Conservation (phyloP, 2,329 filamentous ascomycete genomes). For the Aspergillus fijiensis region DNA sequence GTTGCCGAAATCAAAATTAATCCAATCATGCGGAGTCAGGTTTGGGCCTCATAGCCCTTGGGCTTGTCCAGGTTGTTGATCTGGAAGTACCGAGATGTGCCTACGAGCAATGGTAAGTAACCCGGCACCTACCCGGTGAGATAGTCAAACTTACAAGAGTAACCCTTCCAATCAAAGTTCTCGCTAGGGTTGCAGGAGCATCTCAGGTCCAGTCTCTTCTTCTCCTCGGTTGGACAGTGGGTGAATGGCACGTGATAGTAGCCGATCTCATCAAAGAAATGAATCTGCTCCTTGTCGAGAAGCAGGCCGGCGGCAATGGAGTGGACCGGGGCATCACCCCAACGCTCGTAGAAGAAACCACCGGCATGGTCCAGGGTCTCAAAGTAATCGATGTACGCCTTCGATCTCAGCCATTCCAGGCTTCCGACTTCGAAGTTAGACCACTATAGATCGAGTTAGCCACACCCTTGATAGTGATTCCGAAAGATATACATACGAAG, state of each 20-base stretch:
- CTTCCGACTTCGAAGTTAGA: slow-evolving; percentile 98
- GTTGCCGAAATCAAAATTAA: slow-evolving; percentile 17
- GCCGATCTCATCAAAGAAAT: slow-evolving; percentile 98
- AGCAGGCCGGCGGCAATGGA: slow-evolving; percentile 90
- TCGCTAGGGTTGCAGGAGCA: slow-evolving; percentile 94
- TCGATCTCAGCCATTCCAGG: slow-evolving; percentile 86
- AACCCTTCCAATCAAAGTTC: slow-evolving; percentile 99
- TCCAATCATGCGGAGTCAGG: slow-evolving; percentile 38
- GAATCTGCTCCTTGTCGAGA: slow-evolving; percentile 87
- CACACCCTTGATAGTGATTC: not conserved
- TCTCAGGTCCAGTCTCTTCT: slow-evolving; percentile 77
- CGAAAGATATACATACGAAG: slow-evolving; percentile 64
- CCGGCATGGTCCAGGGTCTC: slow-evolving; percentile 82
- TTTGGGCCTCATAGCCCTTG: slow-evolving; percentile 75
- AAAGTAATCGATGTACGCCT: slow-evolving; percentile 89
- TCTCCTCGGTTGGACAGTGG: slow-evolving; percentile 90
- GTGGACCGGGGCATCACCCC: slow-evolving; percentile 96
- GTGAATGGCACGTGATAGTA: slow-evolving; percentile 99
- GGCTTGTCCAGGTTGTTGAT: slow-evolving; percentile 79
- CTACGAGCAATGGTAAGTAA: slow-evolving; percentile 44
- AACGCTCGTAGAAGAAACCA: slow-evolving; percentile 98
- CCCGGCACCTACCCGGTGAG: not conserved
- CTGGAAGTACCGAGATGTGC: slow-evolving; percentile 83
- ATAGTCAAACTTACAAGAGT: slow-evolving; percentile 71
- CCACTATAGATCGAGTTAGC: slow-evolving; percentile 62